Conservation (phyloP, 208 protist species). For the Angomonas ambiguus region DNA sequence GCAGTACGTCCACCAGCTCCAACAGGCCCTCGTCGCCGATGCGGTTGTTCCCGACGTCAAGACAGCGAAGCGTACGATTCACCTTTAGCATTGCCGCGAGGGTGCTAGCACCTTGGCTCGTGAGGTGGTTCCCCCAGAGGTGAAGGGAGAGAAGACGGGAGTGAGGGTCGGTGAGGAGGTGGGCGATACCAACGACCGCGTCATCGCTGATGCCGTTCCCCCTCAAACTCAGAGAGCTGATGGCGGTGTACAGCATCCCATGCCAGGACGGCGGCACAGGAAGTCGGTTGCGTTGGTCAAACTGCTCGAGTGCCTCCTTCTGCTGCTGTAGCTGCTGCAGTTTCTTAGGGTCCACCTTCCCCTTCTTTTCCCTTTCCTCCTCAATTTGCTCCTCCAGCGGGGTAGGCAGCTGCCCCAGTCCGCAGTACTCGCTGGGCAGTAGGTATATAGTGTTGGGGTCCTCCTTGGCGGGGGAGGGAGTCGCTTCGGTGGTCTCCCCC, state of each 20-base stretch:
- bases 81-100: conserved; percentile 53
- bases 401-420: conserved; percentile 49
- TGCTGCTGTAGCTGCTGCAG: conserved; percentile 68
- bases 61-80: conserved; percentile 56
- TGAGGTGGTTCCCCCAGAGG: conserved; percentile 86
- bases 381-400: conserved; percentile 61
- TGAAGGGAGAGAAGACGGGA: conserved; percentile 78
- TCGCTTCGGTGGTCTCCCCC: not conserved
- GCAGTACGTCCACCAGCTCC: conserved; percentile 53
- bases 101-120: conserved; percentile 44
- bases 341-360: conserved; percentile 79
- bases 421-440: conserved; percentile 65
- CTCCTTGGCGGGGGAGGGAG: not conserved
- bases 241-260: conserved; percentile 63
- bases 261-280: conserved; percentile 62
- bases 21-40: conserved; percentile 72
- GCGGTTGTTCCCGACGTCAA: conserved; percentile 81
- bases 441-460: conserved; percentile 35
- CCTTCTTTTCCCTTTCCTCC: conserved; percentile 77
- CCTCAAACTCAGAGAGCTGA: conserved; percentile 72
- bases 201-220: conserved; percentile 79
- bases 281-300: conserved; percentile 65
- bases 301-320: conserved; percentile 46
- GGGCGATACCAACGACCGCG: conserved; percentile 33
- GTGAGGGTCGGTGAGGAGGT: conserved; percentile 46